These are phyloP conservation scores for Boletellus ananas DNA, from an alignment of 768 basidiomycete species.

Conservation along the genomic window DNA sequence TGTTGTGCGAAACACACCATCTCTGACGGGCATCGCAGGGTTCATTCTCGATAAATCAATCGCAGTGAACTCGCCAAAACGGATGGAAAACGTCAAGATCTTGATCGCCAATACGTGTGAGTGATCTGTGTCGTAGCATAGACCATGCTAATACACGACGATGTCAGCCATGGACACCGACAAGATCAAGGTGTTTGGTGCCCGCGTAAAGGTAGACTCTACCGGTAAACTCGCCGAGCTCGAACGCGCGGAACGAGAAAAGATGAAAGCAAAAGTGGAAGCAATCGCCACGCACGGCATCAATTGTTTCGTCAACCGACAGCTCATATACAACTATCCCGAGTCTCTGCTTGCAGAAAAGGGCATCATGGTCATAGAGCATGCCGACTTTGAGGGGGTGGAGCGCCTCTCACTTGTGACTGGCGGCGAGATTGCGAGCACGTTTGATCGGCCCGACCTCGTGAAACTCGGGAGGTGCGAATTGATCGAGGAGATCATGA, in stretches of 20 bases:
- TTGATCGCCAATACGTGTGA: slow-evolving; percentile 96
- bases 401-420: slow-evolving; percentile 94
- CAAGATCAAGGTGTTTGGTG: slow-evolving; percentile 99
- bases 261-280: slow-evolving; percentile 99
- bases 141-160: background rate
- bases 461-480: slow-evolving; percentile 94
- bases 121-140: slow-evolving; percentile 24
- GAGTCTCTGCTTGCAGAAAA: slow-evolving; percentile 92
- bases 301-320: slow-evolving; percentile 96
- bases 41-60: slow-evolving; percentile 98
- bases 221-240: slow-evolving; percentile 98
- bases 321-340: slow-evolving; percentile 99
- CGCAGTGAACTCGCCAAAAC: slow-evolving; percentile 91
- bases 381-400: slow-evolving; percentile 98
- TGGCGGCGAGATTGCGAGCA: slow-evolving; percentile 95
- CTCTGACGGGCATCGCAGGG: slow-evolving; percentile 41
- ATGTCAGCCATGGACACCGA: slow-evolving; percentile 95
- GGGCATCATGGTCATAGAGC: slow-evolving; percentile 95
- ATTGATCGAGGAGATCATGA: slow-evolving; percentile 97
- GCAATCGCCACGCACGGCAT: slow-evolving; percentile 92
- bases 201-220: slow-evolving; percentile 90
- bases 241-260: slow-evolving; percentile 95
- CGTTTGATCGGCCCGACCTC: slow-evolving; percentile 88
- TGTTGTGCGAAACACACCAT: background rate
- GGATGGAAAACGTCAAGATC: slow-evolving; percentile 92